Conservation (phyloP, 768 basidiomycete genomes). For the Atractiella rhizophila region DNA sequence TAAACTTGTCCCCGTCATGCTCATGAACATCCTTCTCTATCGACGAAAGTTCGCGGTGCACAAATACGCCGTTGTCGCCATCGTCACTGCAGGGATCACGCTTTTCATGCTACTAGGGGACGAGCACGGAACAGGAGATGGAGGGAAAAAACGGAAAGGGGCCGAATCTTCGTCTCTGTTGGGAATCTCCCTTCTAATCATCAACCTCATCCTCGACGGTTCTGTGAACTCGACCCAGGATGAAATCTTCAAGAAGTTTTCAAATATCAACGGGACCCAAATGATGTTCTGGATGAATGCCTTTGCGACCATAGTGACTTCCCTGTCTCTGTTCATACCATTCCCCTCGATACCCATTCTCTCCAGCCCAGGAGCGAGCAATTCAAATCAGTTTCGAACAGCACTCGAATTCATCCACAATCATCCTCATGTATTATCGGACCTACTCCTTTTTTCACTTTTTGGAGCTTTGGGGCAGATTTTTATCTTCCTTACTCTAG, state of each 20-base stretch:
- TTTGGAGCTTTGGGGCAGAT: constrained; percentile 85
- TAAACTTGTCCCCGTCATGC: constrained; percentile 93
- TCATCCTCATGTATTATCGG: constrained; percentile 48
- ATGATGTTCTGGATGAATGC: constrained; percentile 99
- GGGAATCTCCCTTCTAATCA: constrained; percentile 46
- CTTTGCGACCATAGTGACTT: constrained; percentile 49
- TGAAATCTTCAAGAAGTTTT: constrained; percentile 63
- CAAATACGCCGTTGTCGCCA: constrained; percentile 83
- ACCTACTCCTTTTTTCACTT: constrained; percentile 58
- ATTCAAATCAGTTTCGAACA: constrained; percentile 36
- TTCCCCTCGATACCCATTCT: constrained; percentile 45
- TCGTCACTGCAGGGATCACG: constrained; percentile 62
- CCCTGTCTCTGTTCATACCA: constrained; percentile 34
- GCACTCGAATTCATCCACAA: constrained; percentile 47
- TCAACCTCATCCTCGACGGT: constrained; percentile 78
- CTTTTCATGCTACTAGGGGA: constrained; percentile 79
- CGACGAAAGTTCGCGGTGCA: constrained; percentile 72
- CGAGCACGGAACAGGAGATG: constrained; percentile 11
- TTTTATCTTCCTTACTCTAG: constrained; percentile 59
- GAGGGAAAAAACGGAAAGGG: constrained; percentile 22
- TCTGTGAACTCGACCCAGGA: constrained; percentile 90
- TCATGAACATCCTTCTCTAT: constrained; percentile 90
- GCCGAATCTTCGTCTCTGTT: constrained; percentile 32
- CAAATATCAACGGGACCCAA: constrained; percentile 63
- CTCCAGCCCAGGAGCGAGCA: constrained; percentile 20